Percentiles rank a stretch among this genome's conserved stretches.
Evolutionary conservation across 2,329 filamentous ascomycete genomes (phyloP).

Genomic region (Aspergillus bombycis): DNA sequence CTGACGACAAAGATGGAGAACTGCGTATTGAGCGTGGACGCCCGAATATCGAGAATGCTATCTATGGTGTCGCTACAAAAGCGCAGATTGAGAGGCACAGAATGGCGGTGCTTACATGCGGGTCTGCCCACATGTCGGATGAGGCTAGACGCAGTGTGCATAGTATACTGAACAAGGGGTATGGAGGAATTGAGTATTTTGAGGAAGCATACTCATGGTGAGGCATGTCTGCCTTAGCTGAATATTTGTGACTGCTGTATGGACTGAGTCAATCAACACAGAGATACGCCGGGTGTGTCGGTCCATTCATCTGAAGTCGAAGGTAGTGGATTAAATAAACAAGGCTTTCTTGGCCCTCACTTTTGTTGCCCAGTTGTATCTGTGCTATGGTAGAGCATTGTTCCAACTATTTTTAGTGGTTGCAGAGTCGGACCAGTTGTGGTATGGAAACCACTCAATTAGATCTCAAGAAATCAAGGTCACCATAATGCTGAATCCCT

Average conservation of each 20-base stretch:
- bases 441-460: not conserved
- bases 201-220: slow-evolving; percentile 32
- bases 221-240: not conserved
- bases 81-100: slow-evolving; percentile 10
- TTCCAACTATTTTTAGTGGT: not conserved
- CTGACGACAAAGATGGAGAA: no score
- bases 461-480: not conserved
- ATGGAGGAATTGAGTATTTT: slow-evolving; percentile 44
- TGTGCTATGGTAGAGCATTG: not conserved
- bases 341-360: not conserved
- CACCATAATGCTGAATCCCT: not conserved
- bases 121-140: slow-evolving; percentile 48
- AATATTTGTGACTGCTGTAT: not conserved
- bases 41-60: slow-evolving; percentile 2
- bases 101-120: slow-evolving; percentile 27
- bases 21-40: no score
- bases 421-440: no score
- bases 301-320: no score
- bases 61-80: slow-evolving; percentile 5
- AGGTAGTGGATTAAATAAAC: not conserved
- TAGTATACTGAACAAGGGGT: slow-evolving; percentile 31
- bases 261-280: no score
- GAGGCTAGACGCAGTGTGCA: slow-evolving; percentile 43
- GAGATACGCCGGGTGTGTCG: no score
- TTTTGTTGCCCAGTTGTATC: not conserved